Conservation (phyloP, 2,329 filamentous ascomycete genomes). For the Colletotrichum navitas region DNA sequence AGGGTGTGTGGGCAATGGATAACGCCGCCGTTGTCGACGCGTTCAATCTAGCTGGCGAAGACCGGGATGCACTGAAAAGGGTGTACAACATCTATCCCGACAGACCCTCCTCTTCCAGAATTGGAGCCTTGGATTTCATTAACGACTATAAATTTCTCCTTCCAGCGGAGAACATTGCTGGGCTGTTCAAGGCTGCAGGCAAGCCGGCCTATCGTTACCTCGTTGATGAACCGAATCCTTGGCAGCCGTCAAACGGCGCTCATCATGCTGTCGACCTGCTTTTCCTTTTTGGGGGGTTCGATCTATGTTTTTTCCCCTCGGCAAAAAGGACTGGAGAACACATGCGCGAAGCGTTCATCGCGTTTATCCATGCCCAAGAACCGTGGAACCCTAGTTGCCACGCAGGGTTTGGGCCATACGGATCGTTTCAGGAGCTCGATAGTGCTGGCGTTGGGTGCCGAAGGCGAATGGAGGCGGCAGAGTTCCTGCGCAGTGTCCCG, state of each 20-base stretch:
- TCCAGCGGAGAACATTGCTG: slow-evolving; percentile 45
- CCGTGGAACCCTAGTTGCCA: slow-evolving; percentile 52
- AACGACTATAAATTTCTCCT: slow-evolving; percentile 50
- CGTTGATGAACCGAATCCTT: slow-evolving; percentile 61
- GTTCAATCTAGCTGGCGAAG: slow-evolving; percentile 49
- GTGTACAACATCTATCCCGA: slow-evolving; percentile 56
- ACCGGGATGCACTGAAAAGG: slow-evolving; percentile 50
- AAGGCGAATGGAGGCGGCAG: slow-evolving; percentile 47
- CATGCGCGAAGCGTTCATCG: slow-evolving; percentile 56
- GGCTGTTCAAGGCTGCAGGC: slow-evolving; percentile 41
- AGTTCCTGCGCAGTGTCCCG: slow-evolving; percentile 48
- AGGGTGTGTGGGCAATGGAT: slow-evolving; percentile 54
- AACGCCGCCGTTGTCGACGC: slow-evolving; percentile 50
- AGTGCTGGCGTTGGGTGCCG: slow-evolving; percentile 48
- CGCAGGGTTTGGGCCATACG: slow-evolving; percentile 57
- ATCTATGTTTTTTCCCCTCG: slow-evolving; percentile 51
- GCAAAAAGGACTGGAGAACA: slow-evolving; percentile 51
- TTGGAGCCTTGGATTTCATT: slow-evolving; percentile 56
- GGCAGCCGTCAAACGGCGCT: slow-evolving; percentile 58
- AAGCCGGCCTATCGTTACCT: slow-evolving; percentile 55
- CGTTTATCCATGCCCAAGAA: slow-evolving; percentile 51
- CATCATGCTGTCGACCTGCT: slow-evolving; percentile 63
- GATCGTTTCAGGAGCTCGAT: slow-evolving; percentile 50
- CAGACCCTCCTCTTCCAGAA: slow-evolving; percentile 54
- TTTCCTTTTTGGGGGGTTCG: slow-evolving; percentile 57